Percentiles rank a stretch among this genome's conserved stretches.
Conservation (phyloP, 176 grass and related monocot genomes). For the Carex kokanica region DNA sequence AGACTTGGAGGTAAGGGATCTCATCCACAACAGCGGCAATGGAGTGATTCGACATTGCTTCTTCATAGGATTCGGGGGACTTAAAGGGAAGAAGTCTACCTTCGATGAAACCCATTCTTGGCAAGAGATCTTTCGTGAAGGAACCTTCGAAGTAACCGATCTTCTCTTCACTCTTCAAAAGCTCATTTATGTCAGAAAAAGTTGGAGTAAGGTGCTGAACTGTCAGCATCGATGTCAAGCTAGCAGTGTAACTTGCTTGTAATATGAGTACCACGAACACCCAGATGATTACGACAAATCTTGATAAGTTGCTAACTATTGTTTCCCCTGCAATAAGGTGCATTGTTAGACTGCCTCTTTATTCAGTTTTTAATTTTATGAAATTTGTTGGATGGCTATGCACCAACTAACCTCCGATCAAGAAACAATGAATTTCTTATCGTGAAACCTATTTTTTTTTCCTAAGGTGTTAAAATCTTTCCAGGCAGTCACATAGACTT, state of each 20-base stretch:
- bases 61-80: slow-evolving; percentile 31
- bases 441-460: not conserved
- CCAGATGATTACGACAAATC: slow-evolving; percentile 56
- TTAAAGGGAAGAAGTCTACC: slow-evolving; percentile 12
- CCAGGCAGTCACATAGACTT: not conserved
- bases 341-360: not conserved
- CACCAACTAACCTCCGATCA: not conserved
- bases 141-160: slow-evolving; percentile 63
- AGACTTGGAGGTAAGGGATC: slow-evolving; percentile 42
- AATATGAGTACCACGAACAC: slow-evolving; percentile 75
- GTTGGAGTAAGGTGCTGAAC: slow-evolving; percentile 47
- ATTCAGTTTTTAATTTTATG: not conserved
- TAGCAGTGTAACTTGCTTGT: slow-evolving; percentile 76
- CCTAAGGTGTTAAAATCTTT: not conserved
- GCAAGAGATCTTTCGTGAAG: slow-evolving; percentile 35
- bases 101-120: slow-evolving; percentile 16
- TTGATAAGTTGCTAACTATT: slow-evolving; percentile 50
- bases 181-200: slow-evolving; percentile 27
- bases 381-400: not conserved
- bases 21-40: slow-evolving; percentile 46
- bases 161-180: not conserved
- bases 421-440: not conserved
- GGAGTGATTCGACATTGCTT: slow-evolving; percentile 31
- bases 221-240: slow-evolving; percentile 73
- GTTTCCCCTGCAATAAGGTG: slow-evolving; percentile 40